phyloP scores from a whole-genome alignment of 2,329 filamentous ascomycete genomes.

The Trichoderma afroharzianum region DNA sequence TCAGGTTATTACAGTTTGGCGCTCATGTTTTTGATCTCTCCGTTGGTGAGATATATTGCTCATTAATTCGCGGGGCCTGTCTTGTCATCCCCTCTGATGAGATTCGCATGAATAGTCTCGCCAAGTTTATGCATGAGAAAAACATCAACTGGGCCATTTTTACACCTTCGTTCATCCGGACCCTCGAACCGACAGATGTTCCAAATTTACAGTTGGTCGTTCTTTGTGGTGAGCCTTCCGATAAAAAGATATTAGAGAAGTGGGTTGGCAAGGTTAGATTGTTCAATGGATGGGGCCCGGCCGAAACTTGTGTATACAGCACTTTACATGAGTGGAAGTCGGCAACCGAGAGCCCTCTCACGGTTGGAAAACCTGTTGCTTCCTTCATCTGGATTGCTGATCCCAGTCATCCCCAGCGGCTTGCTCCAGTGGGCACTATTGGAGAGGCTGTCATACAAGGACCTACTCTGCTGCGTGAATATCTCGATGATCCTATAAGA shows the following conservation, averaged over 20 bases:
- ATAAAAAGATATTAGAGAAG: not conserved
- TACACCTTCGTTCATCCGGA: slow-evolving; percentile 3
- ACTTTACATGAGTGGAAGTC: slow-evolving; percentile 13
- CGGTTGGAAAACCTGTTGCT: slow-evolving; percentile 8
- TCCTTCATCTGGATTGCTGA: not conserved
- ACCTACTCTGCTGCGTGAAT: not conserved
- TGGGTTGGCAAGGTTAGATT: slow-evolving; percentile 17
- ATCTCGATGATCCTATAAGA: slow-evolving; percentile 9
- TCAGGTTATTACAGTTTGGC: not conserved
- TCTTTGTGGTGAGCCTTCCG: slow-evolving; percentile 17
- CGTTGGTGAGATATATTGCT: slow-evolving; percentile 8
- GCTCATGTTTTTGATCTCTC: slow-evolving; percentile 9
- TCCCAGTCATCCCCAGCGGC: not conserved
- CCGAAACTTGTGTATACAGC: slow-evolving; percentile 16
- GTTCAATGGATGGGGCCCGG: slow-evolving; percentile 22
- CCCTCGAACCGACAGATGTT: not conserved
- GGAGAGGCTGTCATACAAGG: slow-evolving; percentile 18
- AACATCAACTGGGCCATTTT: slow-evolving; percentile 1
- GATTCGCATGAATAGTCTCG: slow-evolving; percentile 13
- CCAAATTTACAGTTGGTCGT: slow-evolving; percentile 2
- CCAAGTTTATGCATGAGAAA: not conserved
- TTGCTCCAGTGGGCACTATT: slow-evolving; percentile 7
- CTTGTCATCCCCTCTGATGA: not conserved
- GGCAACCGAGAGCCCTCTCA: not conserved
- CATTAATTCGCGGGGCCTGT: not conserved